A percentile compares a stretch with the other conserved stretches of the same genome.
Evolutionary conservation across 2,329 filamentous ascomycete species (phyloP).

Genomic region (Fusarium irregulare): DNA sequence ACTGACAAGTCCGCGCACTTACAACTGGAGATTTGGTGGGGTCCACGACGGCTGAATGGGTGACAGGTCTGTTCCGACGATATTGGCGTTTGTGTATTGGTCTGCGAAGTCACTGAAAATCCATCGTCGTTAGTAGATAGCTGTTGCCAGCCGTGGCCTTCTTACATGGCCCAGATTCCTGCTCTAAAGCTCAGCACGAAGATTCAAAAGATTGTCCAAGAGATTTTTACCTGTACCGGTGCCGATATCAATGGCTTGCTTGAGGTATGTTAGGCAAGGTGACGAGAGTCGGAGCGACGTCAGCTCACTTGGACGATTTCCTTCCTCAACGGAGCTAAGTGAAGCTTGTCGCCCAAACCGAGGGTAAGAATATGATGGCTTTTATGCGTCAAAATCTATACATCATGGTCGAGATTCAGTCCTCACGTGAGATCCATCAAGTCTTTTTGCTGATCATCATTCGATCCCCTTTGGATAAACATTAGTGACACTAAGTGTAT

Average conservation of each 20-base stretch:
- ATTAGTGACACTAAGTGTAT: not conserved
- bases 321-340: constrained; percentile 37
- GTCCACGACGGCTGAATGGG: constrained; percentile 51
- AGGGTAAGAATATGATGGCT: constrained; percentile 41
- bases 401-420: rapidly evolving
- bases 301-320: constrained; percentile 39
- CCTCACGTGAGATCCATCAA: constrained; percentile 41
- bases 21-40: constrained; percentile 56
- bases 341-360: constrained; percentile 37
- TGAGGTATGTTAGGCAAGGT: constrained; percentile 10
- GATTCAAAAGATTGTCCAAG: rapidly evolving
- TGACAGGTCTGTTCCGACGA: constrained; percentile 65
- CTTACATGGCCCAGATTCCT: constrained; percentile 59
- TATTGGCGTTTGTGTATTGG: constrained; percentile 56
- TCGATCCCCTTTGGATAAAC: constrained; percentile 28
- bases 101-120: constrained; percentile 60
- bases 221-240: constrained; percentile 63
- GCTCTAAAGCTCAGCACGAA: not conserved
- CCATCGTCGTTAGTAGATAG: not conserved
- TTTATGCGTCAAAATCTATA: not conserved
- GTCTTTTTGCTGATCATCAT: constrained; percentile 38
- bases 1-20: no score
- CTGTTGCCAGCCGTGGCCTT: constrained; percentile 4
- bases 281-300: rapidly evolving
- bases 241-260: constrained; percentile 59